These are phyloP conservation scores for Aphanomyces invadans DNA, from an alignment of 352 stramenopile species.

Conservation along the genomic window DNA sequence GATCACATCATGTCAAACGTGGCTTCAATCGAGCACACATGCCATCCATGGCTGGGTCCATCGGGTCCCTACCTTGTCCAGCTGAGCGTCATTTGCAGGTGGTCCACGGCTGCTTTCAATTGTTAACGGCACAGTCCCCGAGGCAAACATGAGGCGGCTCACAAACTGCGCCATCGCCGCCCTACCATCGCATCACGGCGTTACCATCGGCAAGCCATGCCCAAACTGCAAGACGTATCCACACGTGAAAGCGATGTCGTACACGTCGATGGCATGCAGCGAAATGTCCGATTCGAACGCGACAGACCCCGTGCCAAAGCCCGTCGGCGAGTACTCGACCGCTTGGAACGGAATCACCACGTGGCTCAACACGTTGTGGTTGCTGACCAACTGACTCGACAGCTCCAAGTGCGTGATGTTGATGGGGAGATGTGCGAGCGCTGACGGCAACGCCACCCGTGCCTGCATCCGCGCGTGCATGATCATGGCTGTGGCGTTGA, in stretches of 20 bases:
- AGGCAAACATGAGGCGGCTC: neutral
- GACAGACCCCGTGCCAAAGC: neutral
- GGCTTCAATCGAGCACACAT: no score
- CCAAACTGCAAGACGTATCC: no score
- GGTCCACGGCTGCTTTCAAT: conserved; percentile 11
- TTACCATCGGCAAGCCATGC: neutral
- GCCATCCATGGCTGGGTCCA: no score
- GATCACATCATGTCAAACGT: no score
- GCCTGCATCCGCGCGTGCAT: conserved; percentile 16
- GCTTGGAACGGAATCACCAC: neutral
- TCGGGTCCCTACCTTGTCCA: no score
- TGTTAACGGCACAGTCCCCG: neutral
- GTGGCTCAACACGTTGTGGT: neutral
- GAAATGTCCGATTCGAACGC: conserved; percentile 7
- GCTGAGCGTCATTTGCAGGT: no score
- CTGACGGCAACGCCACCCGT: conserved; percentile 2
- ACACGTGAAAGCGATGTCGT: no score
- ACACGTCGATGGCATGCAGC: neutral
- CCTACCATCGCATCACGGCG: no score
- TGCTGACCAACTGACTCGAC: neutral
- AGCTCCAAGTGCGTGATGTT: conserved; percentile 20
- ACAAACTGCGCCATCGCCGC: conserved; percentile 14
- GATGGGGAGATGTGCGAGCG: conserved; percentile 5
- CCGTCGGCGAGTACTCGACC: neutral
- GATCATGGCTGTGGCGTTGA: neutral